Base-by-base conservation (phyloP, 345 rosid genomes). In the Corchorus olitorius region DNA sequence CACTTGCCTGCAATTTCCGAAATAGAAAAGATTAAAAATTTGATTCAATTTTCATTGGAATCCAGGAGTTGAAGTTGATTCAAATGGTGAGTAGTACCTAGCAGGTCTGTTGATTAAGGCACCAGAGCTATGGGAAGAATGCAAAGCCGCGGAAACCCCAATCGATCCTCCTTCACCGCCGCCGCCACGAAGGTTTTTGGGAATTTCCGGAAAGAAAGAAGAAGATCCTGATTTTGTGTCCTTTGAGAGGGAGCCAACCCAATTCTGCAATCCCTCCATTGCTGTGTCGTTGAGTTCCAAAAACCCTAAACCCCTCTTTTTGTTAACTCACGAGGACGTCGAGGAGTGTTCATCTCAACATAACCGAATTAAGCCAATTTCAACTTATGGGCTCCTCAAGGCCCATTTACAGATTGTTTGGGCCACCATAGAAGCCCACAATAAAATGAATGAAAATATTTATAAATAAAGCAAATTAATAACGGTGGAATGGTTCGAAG, bases 191-290 rank as follows among this genome's bases (percentile, higher is more conserved):
- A 77, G 75, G 64, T 80, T 84, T 58, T 74, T 65, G 0, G 84
- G 78, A 70, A 52, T 69, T 37, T 82, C 88, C 20, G 83, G 20
- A 0, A 78, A 75, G 48, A 86, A 84, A 78, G 90, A 73, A 75
- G 82, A 58, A 37, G 84, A 72, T 54, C 74, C 83, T 2, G 84
- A 75, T 72, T 84, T 85, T 35, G 83, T 2, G 8, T 84, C 86
- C 34, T 83, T 82, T 69, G 86, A 61, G 56, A 89, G 3, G 34
- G 77, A 52, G 13, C 83, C 77, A 46, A 61, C 77, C 52, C 83
- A 33, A 71, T 86, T 87, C 88, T 81, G 84, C 27, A 84, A 66
- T 49, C 80, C 90, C 76, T 89, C 96, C 96, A 89, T 91, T 53
- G 62, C 16, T 8, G 35, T 39, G 63, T 46, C 50, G 46, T 43